Base-by-base conservation (phyloP, 225 moss, liverwort and hornwort genomes). In the Rhytidiadelphus loreus region DNA sequence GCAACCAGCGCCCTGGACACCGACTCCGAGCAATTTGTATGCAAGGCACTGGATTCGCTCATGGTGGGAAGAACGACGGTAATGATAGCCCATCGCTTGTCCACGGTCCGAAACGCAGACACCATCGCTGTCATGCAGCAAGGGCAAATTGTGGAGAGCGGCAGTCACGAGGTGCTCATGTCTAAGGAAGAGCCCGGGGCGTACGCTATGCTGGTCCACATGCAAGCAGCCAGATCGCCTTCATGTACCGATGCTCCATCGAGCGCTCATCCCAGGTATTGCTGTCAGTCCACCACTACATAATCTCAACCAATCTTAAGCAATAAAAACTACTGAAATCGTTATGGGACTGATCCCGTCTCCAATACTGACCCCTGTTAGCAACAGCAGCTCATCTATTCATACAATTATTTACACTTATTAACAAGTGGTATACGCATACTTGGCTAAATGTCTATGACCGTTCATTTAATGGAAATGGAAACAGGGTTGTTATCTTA, bases 41-140 rank as follows among this genome's bases (percentile, higher is more conserved):
- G 94, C 80, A 90, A 93, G 80, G 94, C 96, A 14, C 88, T 96
- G 63, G 96, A 95, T 39, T 80, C 86, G 66, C 89, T 94, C 28
- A 92, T 94, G 93, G 89, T 91, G 81, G 92, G 93, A 82, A 74
- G 95, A 65, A 96, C 95, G n/a, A 96, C 94, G 48, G 65, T 96
- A 44, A 88, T 94, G 69, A 88, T 96, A 35, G 92, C 95, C 50
- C 96, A 96, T 87, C 93, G 94, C 68, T 88, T 96, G 71, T 92
- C 95, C 81, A 96, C 95, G 7, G 89, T 96, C 69, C 77, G 90
- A 81, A 92, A 89, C 52, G 95, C 94, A 52, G 89, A 92, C 79
- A 89, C 84, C 77, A 95, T 96, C 63, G 96, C 93, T 44, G 94
- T 95, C 60, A 78, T 95, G 89, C 91, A 92, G 77, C 88, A 91